Evolutionary conservation across 2,329 filamentous ascomycete species (phyloP).

Genomic region (Aspergillus calidoustus): DNA sequence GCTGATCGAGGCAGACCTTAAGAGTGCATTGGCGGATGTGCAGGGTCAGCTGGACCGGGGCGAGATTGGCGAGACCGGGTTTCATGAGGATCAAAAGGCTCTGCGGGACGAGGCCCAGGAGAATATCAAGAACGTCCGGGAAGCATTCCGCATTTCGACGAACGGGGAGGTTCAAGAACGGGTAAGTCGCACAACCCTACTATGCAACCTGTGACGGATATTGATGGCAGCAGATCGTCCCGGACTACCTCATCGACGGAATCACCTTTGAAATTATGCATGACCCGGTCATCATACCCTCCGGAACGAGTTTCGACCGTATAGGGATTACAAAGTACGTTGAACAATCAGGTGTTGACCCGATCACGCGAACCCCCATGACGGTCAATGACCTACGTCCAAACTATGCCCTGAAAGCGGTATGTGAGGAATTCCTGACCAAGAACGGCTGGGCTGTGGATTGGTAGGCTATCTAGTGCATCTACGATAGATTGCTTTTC

Average conservation of each 20-base stretch:
- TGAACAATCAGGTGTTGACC: constrained; percentile 74
- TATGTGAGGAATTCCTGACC: constrained; percentile 82
- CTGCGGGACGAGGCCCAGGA: constrained; percentile 56
- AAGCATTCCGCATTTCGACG: constrained; percentile 48
- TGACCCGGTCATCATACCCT: constrained; percentile 63
- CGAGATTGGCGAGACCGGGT: constrained; percentile 64
- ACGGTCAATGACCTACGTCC: constrained; percentile 71
- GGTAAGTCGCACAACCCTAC: constrained; percentile 35
- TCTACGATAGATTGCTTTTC: not conserved
- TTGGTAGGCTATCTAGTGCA: constrained; percentile 61
- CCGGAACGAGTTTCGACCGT: constrained; percentile 88
- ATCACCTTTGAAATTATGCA: constrained; percentile 58
- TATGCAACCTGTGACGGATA: not conserved
- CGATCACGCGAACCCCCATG: constrained; percentile 79
- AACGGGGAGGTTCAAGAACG: constrained; percentile 49
- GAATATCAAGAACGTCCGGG: constrained; percentile 52
- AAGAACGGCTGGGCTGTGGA: constrained; percentile 92
- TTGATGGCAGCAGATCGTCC: constrained; percentile 45
- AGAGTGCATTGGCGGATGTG: constrained; percentile 42
- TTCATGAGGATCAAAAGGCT: constrained; percentile 68
- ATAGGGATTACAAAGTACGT: constrained; percentile 85
- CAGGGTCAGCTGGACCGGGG: constrained; percentile 39
- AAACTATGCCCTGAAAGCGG: constrained; percentile 79
- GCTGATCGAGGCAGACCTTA: constrained; percentile 45
- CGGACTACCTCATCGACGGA: constrained; percentile 54